Base-by-base conservation (phyloP, 2,329 filamentous ascomycete genomes). In the Cladophialophora immunda region DNA sequence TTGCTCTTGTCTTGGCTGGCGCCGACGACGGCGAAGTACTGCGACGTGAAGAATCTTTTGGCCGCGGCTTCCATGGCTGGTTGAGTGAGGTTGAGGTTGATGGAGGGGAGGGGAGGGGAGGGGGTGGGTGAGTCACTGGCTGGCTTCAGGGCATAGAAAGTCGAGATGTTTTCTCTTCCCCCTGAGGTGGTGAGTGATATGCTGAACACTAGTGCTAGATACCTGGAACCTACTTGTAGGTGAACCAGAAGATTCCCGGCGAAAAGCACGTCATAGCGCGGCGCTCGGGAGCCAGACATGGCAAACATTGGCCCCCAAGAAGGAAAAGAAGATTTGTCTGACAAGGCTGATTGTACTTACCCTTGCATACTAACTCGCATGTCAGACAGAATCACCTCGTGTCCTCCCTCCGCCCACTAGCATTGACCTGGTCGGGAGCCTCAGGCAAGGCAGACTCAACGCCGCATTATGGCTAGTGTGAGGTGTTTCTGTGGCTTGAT, bases 11-110 rank as follows among this genome's bases (percentile, higher is more conserved):
- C 93, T 60, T 91, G 92, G 77, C 91, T 94, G 41, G 94, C 94
- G 74, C 94, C 94, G 22, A 94, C 93, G 30, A 97, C 94, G 66
- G 94, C 94, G 78, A 94, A 97, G 71, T 86, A 84, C 29, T 90
- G 87, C 7, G 90, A 90, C 3, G 87, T 85, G 82, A 97, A 97
- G 85, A 97, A 97, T 13, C 85, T 84, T 70, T 88, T 89, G 54
- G 93, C 89, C 54, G 90, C 87, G 55, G 88, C 84, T 76, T 93
- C 89, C 82, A 91, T 92, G 11, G 32, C n/a, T 45, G 54, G 47
- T 7, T 25, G 45, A 22, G 34, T 19, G 8, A 11, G 50, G 34
- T 8, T 57, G 50, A 13, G 19, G 47, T 50, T 3, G 15, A 4
- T 54, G 11, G 25, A 7, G 9, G 29, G 19, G 27, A 19, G 13